phyloP scores from a whole-genome alignment of 2,329 filamentous ascomycete genomes.

The Rhinocladiella mackenziei region DNA sequence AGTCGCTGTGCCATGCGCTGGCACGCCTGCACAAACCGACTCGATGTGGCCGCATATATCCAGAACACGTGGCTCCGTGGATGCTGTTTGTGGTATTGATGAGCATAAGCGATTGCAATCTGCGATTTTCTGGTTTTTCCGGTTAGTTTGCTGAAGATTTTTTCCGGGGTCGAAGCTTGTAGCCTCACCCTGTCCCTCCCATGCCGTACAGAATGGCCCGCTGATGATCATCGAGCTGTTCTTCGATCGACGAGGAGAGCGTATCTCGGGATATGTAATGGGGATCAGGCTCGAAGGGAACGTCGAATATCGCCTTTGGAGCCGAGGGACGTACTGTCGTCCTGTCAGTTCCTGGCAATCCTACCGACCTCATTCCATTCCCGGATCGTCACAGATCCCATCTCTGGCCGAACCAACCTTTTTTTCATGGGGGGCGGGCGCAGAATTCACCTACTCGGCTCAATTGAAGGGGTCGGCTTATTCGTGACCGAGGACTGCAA shows the following conservation, averaged over 20 bases:
- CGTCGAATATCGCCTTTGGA: not conserved
- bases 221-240: not conserved
- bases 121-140: not conserved
- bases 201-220: conserved; percentile 2
- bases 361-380: not conserved
- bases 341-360: not conserved
- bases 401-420: not conserved
- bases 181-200: conserved; percentile 1
- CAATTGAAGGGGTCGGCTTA: not conserved
- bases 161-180: not conserved
- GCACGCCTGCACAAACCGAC: conserved; percentile 22
- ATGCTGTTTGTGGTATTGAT: not conserved
- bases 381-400: not conserved
- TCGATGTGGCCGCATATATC: conserved; percentile 18
- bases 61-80: conserved; percentile 20
- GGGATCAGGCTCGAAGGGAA: conserved; percentile 1
- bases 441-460: not conserved
- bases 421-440: not conserved
- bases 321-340: not conserved
- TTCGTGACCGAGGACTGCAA: not conserved
- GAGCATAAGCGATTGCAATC: not conserved
- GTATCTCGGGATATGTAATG: not conserved
- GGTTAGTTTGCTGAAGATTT: not conserved
- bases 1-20: conserved; percentile 20
- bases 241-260: not conserved